Evolutionary conservation across 78 protist genomes (phyloP), one percentile per base, ranked within the genome.

Genomic region (Dictyostelium firmibasis): DNA sequence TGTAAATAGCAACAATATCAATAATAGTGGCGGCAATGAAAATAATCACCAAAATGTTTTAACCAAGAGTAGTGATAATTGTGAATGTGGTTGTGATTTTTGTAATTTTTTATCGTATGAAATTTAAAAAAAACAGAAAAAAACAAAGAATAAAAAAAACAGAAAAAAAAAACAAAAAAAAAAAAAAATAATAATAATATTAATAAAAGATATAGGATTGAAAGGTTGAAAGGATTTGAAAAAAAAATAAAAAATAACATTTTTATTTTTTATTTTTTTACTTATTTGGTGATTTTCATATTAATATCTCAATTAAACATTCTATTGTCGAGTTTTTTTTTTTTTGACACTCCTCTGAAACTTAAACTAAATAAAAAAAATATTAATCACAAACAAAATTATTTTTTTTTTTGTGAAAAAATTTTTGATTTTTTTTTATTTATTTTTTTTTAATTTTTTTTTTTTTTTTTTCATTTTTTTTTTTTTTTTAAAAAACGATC

Each of bases 1-100:
- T 33, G 23, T 57, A 57, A 57, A 57, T 57, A 57, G 67, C 20
- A 57, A 20, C 67, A 57, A 57, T 57, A 72, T 72, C 79, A 72
- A 72, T 70, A 35, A 23, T 23, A n/a, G 29, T 50, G 20, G 67
- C 20, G 20, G 9, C 5, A 57, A 20, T 57, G 67, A 57, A 57
- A 57, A 57, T 57, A 57, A 20, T 4, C 0, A 33, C 4, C 74
- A 64, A 36, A 33, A n/a, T 57, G 36, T 20, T 29, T 25, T 74
- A 50, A 8, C 74, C 50, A 67, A 86, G 13, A n/a, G 53, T 25
- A 50, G 47, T 75, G 77, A 53, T 86, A 57, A 70, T 18, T 86
- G 92, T 75, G 82, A 70, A 27, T 86, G 92, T 86, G 82, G 50
- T 31, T 86, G 92, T 86, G 92, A 86, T 31, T 86, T 86, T 57